Conservation (phyloP, 192 early-diverging fungal species). For the Coemansia umbellata region DNA sequence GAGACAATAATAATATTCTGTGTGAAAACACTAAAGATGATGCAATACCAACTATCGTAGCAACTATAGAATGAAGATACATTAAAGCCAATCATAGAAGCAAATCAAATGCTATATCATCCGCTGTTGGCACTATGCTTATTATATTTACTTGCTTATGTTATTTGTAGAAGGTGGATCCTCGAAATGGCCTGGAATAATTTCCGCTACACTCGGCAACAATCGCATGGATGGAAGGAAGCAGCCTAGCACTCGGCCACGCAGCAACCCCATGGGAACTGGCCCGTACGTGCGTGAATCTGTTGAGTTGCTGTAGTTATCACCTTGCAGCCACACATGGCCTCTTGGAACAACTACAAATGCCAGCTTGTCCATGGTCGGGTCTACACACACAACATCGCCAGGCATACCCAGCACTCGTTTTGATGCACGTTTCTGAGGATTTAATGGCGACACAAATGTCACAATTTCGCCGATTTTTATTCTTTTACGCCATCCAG, state of each 20-base stretch:
- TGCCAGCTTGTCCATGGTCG: slow-evolving; percentile 55
- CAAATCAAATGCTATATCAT: no score
- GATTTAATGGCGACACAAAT: slow-evolving; percentile 66
- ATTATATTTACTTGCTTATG: not conserved
- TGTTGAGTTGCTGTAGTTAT: slow-evolving; percentile 85
- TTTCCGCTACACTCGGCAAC: slow-evolving; percentile 21
- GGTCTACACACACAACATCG: slow-evolving; percentile 77
- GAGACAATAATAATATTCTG: no score
- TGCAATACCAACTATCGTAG: no score
- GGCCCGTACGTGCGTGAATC: slow-evolving; percentile 90
- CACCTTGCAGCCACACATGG: slow-evolving; percentile 89
- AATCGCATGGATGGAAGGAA: slow-evolving; percentile 37
- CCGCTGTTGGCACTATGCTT: not conserved
- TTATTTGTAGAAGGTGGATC: no score
- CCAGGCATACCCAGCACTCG: slow-evolving; percentile 79
- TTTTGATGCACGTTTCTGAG: slow-evolving; percentile 69
- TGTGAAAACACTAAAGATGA: no score
- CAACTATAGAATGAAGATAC: no score
- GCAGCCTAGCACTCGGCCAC: slow-evolving; percentile 72
- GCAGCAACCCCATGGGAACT: slow-evolving; percentile 73
- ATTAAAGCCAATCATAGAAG: no score
- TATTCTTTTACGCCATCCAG: slow-evolving; percentile 46
- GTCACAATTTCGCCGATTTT: slow-evolving; percentile 77
- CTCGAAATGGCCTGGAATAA: slow-evolving; percentile 27
- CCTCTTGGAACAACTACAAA: slow-evolving; percentile 79